A percentile compares a stretch with the other conserved stretches of the same genome.
phyloP scores from a whole-genome alignment of 148 eudicot genomes.

The Gaultheria prostrata region DNA sequence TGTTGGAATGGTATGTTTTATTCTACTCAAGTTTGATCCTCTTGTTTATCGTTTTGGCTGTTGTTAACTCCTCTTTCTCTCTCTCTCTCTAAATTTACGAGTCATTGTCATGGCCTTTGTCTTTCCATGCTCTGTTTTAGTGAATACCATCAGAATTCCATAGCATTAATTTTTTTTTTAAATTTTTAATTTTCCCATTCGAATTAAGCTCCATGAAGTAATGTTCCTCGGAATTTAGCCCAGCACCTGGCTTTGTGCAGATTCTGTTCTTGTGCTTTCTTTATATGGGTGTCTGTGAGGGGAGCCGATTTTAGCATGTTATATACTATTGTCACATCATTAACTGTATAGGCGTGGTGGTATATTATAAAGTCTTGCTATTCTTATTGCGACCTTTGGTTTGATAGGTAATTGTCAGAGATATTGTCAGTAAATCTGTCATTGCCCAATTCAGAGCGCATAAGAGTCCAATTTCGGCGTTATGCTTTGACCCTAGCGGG shows the following conservation, averaged over 20 bases:
- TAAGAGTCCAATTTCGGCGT: conserved; percentile 68
- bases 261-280: not conserved
- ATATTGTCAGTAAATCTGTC: conserved; percentile 59
- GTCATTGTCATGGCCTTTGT: not conserved
- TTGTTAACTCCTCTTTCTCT: not conserved
- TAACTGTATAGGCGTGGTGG: not conserved
- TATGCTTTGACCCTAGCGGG: conserved; percentile 92
- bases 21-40: conserved; percentile 1
- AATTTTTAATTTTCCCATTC: not conserved
- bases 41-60: not conserved
- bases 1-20: conserved; percentile 66
- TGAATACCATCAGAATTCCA: not conserved
- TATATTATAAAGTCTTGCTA: not conserved
- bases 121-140: not conserved
- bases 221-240: not conserved
- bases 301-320: not conserved
- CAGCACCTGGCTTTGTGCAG: not conserved
- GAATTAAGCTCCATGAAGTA: not conserved
- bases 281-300: not conserved
- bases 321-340: not conserved
- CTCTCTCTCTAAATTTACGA: not conserved
- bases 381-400: conserved; percentile 1
- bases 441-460: conserved; percentile 88
- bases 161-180: not conserved
- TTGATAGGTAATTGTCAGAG: conserved; percentile 75